Evolutionary conservation across 306 rosid genomes (phyloP).

Genomic region (Luffa aegyptiaca): DNA sequence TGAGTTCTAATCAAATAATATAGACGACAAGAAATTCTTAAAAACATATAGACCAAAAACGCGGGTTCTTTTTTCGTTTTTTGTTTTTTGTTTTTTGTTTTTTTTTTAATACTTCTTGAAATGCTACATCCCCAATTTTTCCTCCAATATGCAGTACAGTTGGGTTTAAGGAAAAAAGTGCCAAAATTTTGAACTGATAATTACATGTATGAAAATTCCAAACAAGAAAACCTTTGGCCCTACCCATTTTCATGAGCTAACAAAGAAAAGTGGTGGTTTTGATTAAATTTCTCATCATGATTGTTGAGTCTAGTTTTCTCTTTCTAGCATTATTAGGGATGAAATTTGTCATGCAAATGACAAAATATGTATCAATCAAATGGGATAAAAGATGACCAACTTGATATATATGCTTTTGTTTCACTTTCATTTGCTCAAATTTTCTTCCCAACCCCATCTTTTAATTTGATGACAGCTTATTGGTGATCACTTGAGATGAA

Average conservation of each 20-base stretch:
- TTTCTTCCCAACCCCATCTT: constrained; percentile 3
- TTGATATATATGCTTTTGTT: background rate
- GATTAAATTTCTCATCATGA: background rate
- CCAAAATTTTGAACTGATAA: background rate
- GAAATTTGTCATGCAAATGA: constrained; percentile 11
- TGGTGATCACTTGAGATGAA: background rate
- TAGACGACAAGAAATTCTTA: too few species aligned
- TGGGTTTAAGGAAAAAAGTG: background rate
- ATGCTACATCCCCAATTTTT: background rate
- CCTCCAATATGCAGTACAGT: background rate
- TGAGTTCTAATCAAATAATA: too few species aligned
- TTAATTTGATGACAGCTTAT: background rate
- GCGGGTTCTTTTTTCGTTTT: too few species aligned
- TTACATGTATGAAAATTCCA: background rate
- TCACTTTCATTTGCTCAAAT: background rate
- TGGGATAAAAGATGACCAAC: background rate
- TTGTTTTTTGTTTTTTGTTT: too few species aligned
- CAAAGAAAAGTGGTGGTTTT: background rate
- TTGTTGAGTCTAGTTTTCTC: background rate
- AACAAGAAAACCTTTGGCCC: background rate
- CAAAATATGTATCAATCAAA: constrained; percentile 5
- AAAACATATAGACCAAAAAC: too few species aligned
- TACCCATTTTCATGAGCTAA: background rate
- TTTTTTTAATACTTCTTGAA: background rate
- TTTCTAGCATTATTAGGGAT: constrained; percentile 13